These are phyloP conservation scores for Alternaria arborescens DNA, from an alignment of 2,329 filamentous ascomycete genomes.

Conservation along the genomic window DNA sequence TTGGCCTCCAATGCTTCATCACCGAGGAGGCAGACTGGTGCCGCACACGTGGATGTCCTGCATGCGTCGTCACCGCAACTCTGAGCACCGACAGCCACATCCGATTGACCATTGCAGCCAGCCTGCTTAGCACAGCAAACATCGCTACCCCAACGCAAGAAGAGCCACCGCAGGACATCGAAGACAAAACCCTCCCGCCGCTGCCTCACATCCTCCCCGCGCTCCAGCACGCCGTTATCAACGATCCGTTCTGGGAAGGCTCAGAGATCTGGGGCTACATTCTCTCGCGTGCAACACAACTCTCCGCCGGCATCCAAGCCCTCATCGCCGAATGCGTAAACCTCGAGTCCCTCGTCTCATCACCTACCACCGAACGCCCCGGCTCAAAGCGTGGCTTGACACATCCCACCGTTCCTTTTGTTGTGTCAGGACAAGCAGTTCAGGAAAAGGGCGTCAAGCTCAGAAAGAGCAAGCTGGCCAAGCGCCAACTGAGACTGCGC, in stretches of 20 bases:
- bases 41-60: slow-evolving; percentile 64
- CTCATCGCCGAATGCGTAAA: slow-evolving; percentile 56
- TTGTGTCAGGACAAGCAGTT: slow-evolving; percentile 3
- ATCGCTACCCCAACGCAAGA: slow-evolving; percentile 21
- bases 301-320: slow-evolving; percentile 55
- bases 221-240: slow-evolving; percentile 50
- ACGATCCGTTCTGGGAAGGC: slow-evolving; percentile 54
- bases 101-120: slow-evolving; percentile 58
- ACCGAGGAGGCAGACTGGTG: slow-evolving; percentile 67
- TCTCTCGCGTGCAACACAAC: slow-evolving; percentile 53
- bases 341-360: slow-evolving; percentile 54
- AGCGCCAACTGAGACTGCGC: slow-evolving; percentile 55
- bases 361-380: slow-evolving; percentile 32
- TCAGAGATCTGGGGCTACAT: slow-evolving; percentile 55
- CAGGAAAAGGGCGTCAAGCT: slow-evolving; percentile 43
- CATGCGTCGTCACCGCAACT: slow-evolving; percentile 55
- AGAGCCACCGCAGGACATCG: slow-evolving; percentile 1
- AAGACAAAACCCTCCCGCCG: slow-evolving; percentile 35
- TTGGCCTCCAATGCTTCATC: slow-evolving; percentile 68
- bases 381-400: slow-evolving; percentile 30
- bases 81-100: slow-evolving; percentile 59
- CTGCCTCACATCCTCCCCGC: slow-evolving; percentile 54
- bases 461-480: slow-evolving; percentile 54
- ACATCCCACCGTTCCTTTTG: slow-evolving; percentile 25
- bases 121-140: slow-evolving; percentile 47